Evolutionary conservation across 805 yeast genomes (phyloP).

Genomic region (Sporopachydermia quercuum): DNA sequence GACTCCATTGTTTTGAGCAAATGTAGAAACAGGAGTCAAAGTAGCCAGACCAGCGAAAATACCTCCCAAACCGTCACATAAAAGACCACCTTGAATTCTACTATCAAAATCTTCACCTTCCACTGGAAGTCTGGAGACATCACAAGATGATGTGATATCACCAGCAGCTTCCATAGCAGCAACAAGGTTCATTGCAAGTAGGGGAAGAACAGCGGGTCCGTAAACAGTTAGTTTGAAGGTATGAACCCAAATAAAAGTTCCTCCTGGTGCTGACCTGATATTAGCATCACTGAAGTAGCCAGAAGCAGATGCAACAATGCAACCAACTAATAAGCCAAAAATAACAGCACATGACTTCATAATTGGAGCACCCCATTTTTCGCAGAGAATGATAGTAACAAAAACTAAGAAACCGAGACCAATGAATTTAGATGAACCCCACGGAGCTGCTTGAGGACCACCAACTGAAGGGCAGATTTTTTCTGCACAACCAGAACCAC

Average conservation of each 20-base stretch:
- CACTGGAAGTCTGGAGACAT: conserved; percentile 29
- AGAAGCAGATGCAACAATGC: conserved; percentile 32
- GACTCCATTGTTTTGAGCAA: conserved; percentile 33
- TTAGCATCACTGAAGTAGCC: conserved; percentile 21
- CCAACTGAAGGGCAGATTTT: conserved; percentile 14
- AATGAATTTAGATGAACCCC: conserved; percentile 28
- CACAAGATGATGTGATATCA: conserved; percentile 31
- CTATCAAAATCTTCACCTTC: conserved; percentile 30
- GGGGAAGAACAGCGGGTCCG: conserved; percentile 27
- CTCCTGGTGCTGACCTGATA: conserved; percentile 23
- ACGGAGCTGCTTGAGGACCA: conserved; percentile 19
- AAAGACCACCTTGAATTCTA: conserved; percentile 29
- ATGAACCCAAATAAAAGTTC: conserved; percentile 20
- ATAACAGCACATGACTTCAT: conserved; percentile 34
- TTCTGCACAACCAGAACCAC: conserved; percentile 25
- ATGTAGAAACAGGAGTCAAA: conserved; percentile 15
- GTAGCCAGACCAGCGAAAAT: conserved; percentile 26
- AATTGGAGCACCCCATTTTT: conserved; percentile 28
- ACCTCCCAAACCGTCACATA: conserved; percentile 29
- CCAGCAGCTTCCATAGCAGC: conserved; percentile 34
- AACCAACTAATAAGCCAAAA: conserved; percentile 27
- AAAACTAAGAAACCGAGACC: conserved; percentile 30
- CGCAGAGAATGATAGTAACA: conserved; percentile 23
- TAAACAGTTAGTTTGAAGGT: conserved; percentile 20
- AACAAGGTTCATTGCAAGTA: conserved; percentile 27